Evolutionary conservation across 768 basidiomycete species (phyloP).

Genomic region (Leccinum ochraceum): DNA sequence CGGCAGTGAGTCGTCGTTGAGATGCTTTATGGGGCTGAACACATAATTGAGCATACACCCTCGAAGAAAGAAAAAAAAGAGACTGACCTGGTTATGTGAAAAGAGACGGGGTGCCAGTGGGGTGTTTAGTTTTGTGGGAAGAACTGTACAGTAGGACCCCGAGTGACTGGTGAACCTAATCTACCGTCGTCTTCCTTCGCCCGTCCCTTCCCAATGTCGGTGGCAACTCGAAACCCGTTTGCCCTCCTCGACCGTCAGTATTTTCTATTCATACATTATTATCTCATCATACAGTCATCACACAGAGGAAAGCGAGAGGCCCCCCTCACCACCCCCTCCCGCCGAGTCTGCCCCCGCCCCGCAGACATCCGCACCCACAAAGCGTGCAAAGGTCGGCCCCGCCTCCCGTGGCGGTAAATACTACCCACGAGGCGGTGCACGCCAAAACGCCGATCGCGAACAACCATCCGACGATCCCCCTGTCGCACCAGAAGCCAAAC

Average conservation of each 20-base stretch:
- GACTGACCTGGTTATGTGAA: slow-evolving; percentile 50
- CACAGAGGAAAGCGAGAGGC: slow-evolving; percentile 48
- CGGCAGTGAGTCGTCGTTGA: slow-evolving; percentile 81
- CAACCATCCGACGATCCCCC: slow-evolving; percentile 41
- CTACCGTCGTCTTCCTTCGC: not conserved
- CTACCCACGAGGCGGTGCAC: slow-evolving; percentile 63
- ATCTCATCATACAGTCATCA: not conserved
- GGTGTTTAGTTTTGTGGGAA: slow-evolving; percentile 27
- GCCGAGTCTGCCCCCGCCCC: slow-evolving; percentile 27
- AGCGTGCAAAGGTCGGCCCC: slow-evolving; percentile 56
- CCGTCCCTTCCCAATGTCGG: slow-evolving; percentile 62
- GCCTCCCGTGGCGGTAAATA: slow-evolving; percentile 69
- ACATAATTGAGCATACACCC: not conserved
- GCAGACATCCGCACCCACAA: slow-evolving; percentile 37
- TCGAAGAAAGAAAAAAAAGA: too few relatives aligned
- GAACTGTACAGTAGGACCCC: slow-evolving; percentile 51
- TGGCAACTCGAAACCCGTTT: slow-evolving; percentile 87
- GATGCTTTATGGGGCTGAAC: slow-evolving; percentile 65
- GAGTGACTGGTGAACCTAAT: slow-evolving; percentile 12
- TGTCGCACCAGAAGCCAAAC: slow-evolving; percentile 33
- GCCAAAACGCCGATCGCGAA: slow-evolving; percentile 40
- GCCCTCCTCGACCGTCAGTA: slow-evolving; percentile 75
- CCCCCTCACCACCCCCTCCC: slow-evolving; percentile 41
- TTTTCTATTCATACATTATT: slow-evolving; percentile 8
- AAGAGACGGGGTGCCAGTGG: slow-evolving; percentile 5